Base-by-base conservation (phyloP, 2,329 filamentous ascomycete species). In the Curvularia sp. region DNA sequence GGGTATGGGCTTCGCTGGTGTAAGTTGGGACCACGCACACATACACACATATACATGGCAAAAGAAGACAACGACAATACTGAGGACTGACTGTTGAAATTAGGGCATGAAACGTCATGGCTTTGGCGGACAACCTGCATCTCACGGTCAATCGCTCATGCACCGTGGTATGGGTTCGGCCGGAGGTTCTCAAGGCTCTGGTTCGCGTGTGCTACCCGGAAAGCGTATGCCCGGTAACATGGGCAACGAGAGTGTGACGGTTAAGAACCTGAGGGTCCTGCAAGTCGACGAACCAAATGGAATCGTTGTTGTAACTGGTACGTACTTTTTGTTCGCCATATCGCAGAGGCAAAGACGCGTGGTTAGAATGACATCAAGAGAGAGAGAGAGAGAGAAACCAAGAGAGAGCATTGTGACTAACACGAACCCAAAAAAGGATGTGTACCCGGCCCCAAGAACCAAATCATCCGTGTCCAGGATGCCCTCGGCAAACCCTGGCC, bases 221-320 rank as follows among this genome's bases (percentile, higher is more conserved):
- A 99, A 99, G 87, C 95, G 93, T 81, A 99, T 99, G 95, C 87
- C 95, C 3, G 95, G 95, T 54, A 87, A 92, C 59, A 98, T 99
- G 95, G 95, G 95, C 64, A 91, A 90, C 65, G 86, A 96, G 78
- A 87, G 87, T 67, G 90, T 93, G 55, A 99, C 95, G 47, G 85
- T 95, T 57, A 93, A 97, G 84, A 97, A 96, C 79, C 81, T 98
- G 69, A 91, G 89, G 79, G 88, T 99, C 52, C 80, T 99, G 76
- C 89, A 92, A 82, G 89, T 97, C 32, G 93, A 98, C 79, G 85
- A 88, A 69, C 89, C 91, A 77, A 89, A 93, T 72, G 95, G 95
- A 19, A 87, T 97, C 69, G 87, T 99, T 57, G 87, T 97, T 52
- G 88, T 99, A 64, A 92, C 90, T 79, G 95, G 94, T 84, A 80